phyloP scores from a whole-genome alignment of 306 rosid genomes.

The Vigna mungo region DNA sequence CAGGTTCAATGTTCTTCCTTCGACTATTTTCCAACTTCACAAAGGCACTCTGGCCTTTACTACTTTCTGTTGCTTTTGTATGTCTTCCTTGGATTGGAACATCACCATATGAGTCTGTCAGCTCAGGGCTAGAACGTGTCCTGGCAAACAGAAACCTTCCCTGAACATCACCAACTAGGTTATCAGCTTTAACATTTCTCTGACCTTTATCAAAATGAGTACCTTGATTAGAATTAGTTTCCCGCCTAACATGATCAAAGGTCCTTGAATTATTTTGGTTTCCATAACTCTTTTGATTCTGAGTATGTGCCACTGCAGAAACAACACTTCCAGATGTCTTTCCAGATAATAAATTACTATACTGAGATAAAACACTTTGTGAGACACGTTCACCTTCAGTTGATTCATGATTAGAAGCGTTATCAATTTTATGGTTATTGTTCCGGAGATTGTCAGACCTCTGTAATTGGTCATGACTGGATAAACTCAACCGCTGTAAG shows the following conservation, averaged over 20 bases:
- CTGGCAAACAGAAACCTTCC: slow-evolving; percentile 86
- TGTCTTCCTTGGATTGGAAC: slow-evolving; percentile 72
- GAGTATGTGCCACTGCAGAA: slow-evolving; percentile 57
- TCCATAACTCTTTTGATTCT: slow-evolving; percentile 61
- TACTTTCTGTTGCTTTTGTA: slow-evolving; percentile 60
- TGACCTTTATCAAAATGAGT: slow-evolving; percentile 58
- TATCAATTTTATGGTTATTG: slow-evolving; percentile 58
- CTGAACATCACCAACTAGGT: slow-evolving; percentile 60
- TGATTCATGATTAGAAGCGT: slow-evolving; percentile 54
- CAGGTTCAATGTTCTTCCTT: slow-evolving; percentile 68
- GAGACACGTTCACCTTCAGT: slow-evolving; percentile 55
- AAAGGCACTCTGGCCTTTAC: slow-evolving; percentile 55
- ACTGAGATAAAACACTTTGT: slow-evolving; percentile 58
- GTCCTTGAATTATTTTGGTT: slow-evolving; percentile 59
- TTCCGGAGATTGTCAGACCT: slow-evolving; percentile 61
- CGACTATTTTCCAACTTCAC: slow-evolving; percentile 66
- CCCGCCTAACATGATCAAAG: slow-evolving; percentile 63
- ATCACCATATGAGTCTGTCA: slow-evolving; percentile 81
- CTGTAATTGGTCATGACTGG: slow-evolving; percentile 57
- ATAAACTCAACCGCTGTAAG: slow-evolving; percentile 59
- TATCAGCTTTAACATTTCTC: slow-evolving; percentile 59
- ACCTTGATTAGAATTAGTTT: slow-evolving; percentile 56
- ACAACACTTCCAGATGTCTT: slow-evolving; percentile 54
- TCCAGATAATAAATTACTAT: slow-evolving; percentile 58
- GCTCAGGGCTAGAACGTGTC: slow-evolving; percentile 98